phyloP scores from a whole-genome alignment of 2,329 filamentous ascomycete species.

The Pseudomassariella vexata region DNA sequence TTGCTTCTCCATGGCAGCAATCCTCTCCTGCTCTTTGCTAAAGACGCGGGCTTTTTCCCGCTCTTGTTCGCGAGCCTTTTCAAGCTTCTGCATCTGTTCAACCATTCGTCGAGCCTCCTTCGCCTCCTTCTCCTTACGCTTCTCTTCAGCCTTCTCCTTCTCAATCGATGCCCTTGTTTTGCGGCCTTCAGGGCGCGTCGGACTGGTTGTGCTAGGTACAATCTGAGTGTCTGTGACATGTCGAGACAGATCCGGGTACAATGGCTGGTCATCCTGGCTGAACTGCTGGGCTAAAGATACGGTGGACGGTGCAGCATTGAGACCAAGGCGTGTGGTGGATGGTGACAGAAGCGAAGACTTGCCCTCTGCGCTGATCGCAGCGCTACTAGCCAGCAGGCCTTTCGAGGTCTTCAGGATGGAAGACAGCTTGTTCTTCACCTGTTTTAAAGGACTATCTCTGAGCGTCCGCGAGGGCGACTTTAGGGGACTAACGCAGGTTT shows the following conservation, averaged over 20 bases:
- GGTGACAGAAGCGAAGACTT: conserved; percentile 54
- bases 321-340: conserved; percentile 38
- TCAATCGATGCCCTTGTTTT: conserved; percentile 55
- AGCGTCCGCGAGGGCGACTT: conserved; percentile 53
- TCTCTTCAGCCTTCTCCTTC: conserved; percentile 55
- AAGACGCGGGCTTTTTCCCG: conserved; percentile 59
- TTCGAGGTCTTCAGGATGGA: conserved; percentile 86
- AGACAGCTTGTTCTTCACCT: conserved; percentile 87
- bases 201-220: conserved; percentile 32
- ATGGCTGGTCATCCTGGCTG: conserved; percentile 24
- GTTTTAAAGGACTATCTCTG: conserved; percentile 76
- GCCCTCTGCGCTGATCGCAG: conserved; percentile 56
- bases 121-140: conserved; percentile 52
- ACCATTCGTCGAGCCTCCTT: conserved; percentile 58
- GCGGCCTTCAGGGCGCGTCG: conserved; percentile 35
- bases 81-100: conserved; percentile 56
- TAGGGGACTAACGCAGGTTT: conserved; percentile 24
- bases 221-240: conserved; percentile 25
- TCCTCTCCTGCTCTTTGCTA: conserved; percentile 51
- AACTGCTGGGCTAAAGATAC: conserved; percentile 35
- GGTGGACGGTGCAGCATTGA: conserved; percentile 39
- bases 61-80: conserved; percentile 65
- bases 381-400: conserved; percentile 75
- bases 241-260: conserved; percentile 42
- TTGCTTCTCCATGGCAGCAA: conserved; percentile 47